These are phyloP conservation scores for Globisporangium splendens DNA, from an alignment of 352 stramenopile species.

Conservation along the genomic window DNA sequence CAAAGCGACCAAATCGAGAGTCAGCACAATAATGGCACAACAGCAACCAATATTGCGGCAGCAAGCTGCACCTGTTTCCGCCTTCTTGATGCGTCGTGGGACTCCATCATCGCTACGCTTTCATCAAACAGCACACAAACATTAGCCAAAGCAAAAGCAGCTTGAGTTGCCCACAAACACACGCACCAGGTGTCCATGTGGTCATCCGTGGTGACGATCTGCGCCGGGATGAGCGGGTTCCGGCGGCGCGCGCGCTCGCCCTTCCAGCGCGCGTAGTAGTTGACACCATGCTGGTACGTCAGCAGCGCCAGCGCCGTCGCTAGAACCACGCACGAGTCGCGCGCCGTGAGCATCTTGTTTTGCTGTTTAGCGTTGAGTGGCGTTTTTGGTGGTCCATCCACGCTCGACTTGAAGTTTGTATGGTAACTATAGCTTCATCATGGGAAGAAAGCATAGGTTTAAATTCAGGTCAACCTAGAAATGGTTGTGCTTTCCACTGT, in stretches of 20 bases:
- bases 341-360: conserved; percentile 15
- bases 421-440: neutral
- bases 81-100: conserved; percentile 21
- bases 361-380: no score
- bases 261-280: conserved; percentile 16
- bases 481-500: neutral
- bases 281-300: conserved; percentile 16
- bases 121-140: no score
- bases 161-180: no score
- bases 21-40: neutral
- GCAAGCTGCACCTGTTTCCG: conserved; percentile 21
- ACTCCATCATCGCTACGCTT: neutral
- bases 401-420: neutral
- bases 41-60: neutral
- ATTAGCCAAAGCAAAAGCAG: no score
- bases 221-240: conserved; percentile 22
- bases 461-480: no score
- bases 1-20: neutral
- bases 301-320: conserved; percentile 17
- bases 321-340: conserved; percentile 17
- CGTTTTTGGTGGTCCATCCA: no score
- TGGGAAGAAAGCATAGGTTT: no score
- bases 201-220: conserved; percentile 18
- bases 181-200: conserved; percentile 16
- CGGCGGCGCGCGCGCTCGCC: conserved; percentile 10